Conservation (phyloP, 2,329 filamentous ascomycete species). For the Penicillium sp. region DNA sequence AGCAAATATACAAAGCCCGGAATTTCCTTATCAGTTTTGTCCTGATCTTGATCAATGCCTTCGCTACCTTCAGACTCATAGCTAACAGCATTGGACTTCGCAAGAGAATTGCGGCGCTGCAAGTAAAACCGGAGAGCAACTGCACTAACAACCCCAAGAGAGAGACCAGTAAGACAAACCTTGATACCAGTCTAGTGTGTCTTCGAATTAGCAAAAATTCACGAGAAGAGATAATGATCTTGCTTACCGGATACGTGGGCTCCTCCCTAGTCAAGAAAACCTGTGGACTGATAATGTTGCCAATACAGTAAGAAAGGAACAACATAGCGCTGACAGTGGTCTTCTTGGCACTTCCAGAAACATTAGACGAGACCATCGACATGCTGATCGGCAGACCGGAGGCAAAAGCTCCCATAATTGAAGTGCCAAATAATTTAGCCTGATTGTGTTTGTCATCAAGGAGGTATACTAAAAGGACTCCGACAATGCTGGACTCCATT, state of each 20-base stretch:
- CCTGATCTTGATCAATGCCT: background rate
- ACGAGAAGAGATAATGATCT: background rate
- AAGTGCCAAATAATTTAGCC: background rate
- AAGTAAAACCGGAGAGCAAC: background rate
- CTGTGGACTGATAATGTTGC: background rate
- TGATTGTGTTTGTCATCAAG: background rate
- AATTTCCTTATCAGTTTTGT: background rate
- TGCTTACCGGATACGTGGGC: background rate
- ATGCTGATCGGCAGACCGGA: background rate
- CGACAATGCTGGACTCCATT: background rate
- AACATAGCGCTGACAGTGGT: background rate
- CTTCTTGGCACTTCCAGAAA: background rate
- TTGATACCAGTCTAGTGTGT: background rate
- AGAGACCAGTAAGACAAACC: background rate
- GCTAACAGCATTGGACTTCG: background rate
- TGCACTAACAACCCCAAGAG: background rate
- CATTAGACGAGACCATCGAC: background rate
- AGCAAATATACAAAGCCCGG: background rate
- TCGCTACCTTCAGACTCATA: background rate
- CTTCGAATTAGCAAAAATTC: background rate
- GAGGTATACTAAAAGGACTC: background rate
- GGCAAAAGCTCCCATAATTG: background rate
- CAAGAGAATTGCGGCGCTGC: background rate
- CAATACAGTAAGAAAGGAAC: background rate
- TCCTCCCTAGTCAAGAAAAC: background rate